Evolutionary conservation across 176 grass and related monocot genomes (phyloP), one percentile per base, ranked within the genome.

Genomic region (Elaeis guineensis): DNA sequence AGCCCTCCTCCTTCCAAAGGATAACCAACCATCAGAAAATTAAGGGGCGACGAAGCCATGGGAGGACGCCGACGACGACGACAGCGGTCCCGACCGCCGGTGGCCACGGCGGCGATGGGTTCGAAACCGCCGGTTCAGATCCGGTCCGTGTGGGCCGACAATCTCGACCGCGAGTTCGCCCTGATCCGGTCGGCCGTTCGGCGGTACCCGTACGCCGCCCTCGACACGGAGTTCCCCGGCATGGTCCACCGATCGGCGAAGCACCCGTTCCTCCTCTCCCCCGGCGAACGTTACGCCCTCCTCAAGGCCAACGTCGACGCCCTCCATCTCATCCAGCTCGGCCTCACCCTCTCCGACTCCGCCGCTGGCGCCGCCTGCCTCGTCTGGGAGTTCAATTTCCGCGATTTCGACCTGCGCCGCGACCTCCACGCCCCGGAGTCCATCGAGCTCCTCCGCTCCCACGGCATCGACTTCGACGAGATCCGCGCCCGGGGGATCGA

Each of bases 151-250:
- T 62, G 60, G 60, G 30, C n/a, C 4, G 19, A 29, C 25, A 49
- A 62, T 3, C 7, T 20, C 15, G 28, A 62, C 17, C 17, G 19
- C 4, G 60, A 62, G 29, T 48, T 62, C 30, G 26, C 60, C 60
- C 29, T 62, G 29, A 62, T 62, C 18, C 14, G 5, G 17, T 44
- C 28, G 18, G 16, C 28, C n/a, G 2, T 62, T 15, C 18, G 5
- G 17, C n/a, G 60, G 25, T 62, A 20, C n/a, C 18, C 3, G 2
- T 44, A 20, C 26, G 30, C n/a, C 29, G 17, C 30, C 60, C 19
- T 62, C n/a, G 60, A 62, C 60, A 62, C 60, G 14, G 60, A 62
- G 28, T 62, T 62, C 17, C 60, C 60, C 60, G 60, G 60, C 60
- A 5, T 62, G 16, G 2, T 62, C 60, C 5, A 35, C 16, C 29